Conservation (phyloP, 345 rosid genomes). For the Corchorus capsularis region DNA sequence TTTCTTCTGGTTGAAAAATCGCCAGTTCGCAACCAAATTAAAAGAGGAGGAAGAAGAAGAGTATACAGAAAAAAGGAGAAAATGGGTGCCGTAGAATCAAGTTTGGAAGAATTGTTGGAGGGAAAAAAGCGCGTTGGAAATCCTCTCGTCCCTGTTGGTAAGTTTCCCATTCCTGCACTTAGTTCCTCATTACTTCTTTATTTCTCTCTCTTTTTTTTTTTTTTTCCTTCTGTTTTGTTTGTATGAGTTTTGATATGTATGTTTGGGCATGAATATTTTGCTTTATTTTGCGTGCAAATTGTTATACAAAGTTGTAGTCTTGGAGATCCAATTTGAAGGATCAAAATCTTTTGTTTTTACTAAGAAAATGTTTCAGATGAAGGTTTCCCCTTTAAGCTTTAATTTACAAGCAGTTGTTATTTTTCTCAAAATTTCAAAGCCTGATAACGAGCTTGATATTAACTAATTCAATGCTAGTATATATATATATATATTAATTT, state of each 20-base stretch:
- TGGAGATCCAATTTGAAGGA: slow-evolving; percentile 5
- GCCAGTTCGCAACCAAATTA: background rate
- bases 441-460: background rate
- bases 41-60: background rate
- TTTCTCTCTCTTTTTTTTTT: no score
- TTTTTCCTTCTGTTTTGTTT: background rate
- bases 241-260: background rate
- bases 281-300: no score
- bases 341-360: background rate
- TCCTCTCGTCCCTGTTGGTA: slow-evolving; percentile 24
- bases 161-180: background rate
- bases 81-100: slow-evolving; percentile 9
- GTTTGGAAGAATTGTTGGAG: slow-evolving; percentile 21
- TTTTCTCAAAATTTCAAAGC: background rate
- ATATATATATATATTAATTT: no score
- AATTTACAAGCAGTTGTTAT: background rate
- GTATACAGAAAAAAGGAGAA: background rate
- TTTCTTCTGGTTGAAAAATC: no score
- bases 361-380: background rate
- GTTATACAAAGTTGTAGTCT: background rate
- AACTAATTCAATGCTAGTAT: background rate
- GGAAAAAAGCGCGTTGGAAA: slow-evolving; percentile 25
- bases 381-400: background rate
- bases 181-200: no score
- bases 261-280: no score